phyloP scores from a whole-genome alignment of 805 yeast species.

The Teunomyces stri region DNA sequence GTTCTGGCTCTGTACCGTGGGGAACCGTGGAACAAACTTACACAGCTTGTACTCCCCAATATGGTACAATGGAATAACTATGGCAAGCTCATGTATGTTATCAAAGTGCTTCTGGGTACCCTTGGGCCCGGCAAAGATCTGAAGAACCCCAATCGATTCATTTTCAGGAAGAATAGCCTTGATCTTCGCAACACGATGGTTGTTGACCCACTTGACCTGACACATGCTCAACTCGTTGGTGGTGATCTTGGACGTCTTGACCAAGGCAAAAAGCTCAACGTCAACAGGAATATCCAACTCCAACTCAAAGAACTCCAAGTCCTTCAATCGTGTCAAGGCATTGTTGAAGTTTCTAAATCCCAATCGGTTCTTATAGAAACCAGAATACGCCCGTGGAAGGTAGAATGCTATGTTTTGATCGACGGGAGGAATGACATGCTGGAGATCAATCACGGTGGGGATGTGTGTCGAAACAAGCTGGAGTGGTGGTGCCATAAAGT shows the following conservation, averaged over 20 bases:
- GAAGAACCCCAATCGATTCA: constrained; percentile 67
- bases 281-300: constrained; percentile 69
- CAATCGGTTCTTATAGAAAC: constrained; percentile 61
- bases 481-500: constrained; percentile 76
- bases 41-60: constrained; percentile 60
- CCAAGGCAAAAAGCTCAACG: constrained; percentile 62
- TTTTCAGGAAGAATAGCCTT: constrained; percentile 78
- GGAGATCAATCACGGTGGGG: constrained; percentile 75
- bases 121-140: constrained; percentile 68
- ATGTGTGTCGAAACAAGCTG: constrained; percentile 80
- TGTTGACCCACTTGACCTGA: constrained; percentile 73
- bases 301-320: constrained; percentile 76
- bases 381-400: constrained; percentile 84
- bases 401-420: constrained; percentile 75
- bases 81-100: constrained; percentile 64
- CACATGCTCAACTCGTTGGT: constrained; percentile 59
- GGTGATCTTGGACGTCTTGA: constrained; percentile 50
- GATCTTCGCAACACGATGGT: constrained; percentile 63
- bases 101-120: constrained; percentile 57
- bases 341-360: constrained; percentile 67
- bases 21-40: constrained; percentile 69
- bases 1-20: constrained; percentile 64
- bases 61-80: constrained; percentile 75
- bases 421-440: constrained; percentile 82
- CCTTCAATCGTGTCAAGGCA: constrained; percentile 68